Conservation (phyloP, 108 stramenopile species). For the Cyclostephanos invisitatus region DNA sequence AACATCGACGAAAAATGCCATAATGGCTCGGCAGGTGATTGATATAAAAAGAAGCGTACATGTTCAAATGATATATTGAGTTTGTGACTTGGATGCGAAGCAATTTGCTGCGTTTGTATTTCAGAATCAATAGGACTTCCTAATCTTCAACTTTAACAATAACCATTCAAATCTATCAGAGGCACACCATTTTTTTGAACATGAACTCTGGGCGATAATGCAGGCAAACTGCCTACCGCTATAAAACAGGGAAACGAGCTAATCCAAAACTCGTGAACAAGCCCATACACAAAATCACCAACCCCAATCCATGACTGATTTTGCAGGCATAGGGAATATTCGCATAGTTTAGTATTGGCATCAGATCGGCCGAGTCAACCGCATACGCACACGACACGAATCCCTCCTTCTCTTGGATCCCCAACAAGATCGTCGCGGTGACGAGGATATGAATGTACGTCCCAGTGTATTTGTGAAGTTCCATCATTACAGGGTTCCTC, state of each 20-base stretch:
- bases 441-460: slow-evolving; percentile 54
- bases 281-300: slow-evolving; percentile 49
- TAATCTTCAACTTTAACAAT: neutral
- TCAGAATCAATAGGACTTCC: neutral
- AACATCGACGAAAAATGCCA: slow-evolving; percentile 43
- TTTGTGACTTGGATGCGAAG: too few species aligned
- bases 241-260: slow-evolving; percentile 6
- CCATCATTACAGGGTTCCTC: slow-evolving; percentile 44
- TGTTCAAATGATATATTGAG: neutral
- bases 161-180: too few species aligned
- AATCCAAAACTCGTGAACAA: slow-evolving; percentile 47
- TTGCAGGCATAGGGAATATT: slow-evolving; percentile 63
- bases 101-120: neutral
- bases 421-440: slow-evolving; percentile 62
- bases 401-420: slow-evolving; percentile 81
- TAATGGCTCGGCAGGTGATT: slow-evolving; percentile 25
- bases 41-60: neutral
- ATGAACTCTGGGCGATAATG: neutral
- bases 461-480: slow-evolving; percentile 56
- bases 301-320: slow-evolving; percentile 56
- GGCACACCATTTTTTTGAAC: neutral
- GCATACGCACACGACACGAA: slow-evolving; percentile 65
- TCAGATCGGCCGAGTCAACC: slow-evolving; percentile 51
- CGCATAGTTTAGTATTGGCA: slow-evolving; percentile 46
- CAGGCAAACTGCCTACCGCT: neutral